Base-by-base conservation (phyloP, 352 stramenopile genomes). In the Phytopythium helicoides region DNA sequence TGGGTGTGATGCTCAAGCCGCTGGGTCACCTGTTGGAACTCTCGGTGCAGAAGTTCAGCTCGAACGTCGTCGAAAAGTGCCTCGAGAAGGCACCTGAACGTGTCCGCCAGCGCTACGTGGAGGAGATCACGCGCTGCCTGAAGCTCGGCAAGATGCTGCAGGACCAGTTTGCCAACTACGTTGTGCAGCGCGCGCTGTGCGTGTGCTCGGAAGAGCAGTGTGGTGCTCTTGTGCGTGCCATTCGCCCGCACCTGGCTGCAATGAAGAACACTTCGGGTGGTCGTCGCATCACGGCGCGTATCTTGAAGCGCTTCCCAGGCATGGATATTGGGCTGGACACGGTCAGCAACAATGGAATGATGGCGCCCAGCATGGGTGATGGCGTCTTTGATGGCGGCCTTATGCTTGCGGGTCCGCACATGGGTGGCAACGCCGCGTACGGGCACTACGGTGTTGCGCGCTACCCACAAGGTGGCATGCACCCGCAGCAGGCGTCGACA, bases 11-110 rank as follows among this genome's bases (percentile, higher is more conserved):
- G 56, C 64, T 80, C 42, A 91, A 91, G 70, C 86, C 79, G 40
- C 53, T 94, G 47, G 94, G 95, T 54, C 92, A 97, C 58, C 90
- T 99, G 16, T 91, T 88, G 55, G 77, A 98, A 49, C 84, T 99
- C 4, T 97, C 95, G 47, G 92, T 98, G 55, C 97, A 99, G 64
- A 99, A 99, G 63, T 99, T 99, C 61, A 98, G 89, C 53, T 98
- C 92, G 42, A 99, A 99, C 66, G 96, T 99, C 31, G 98, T 99
- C 68, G 97, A 99, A 60, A 99, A 99, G 71, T 99, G 96, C 58
- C 75, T 99, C 25, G 93, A 98, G 68, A 95, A 97, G 54, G 96
- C 93, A 1, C 81, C 84, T 2, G 76, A 87, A 54, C 66, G 68
- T 46, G 72, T 94, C 53, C 77, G 79, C 8, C 73, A 86, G 63